Base-by-base conservation (phyloP, 805 yeast genomes). In the Teunomyces lycoperdinae region DNA sequence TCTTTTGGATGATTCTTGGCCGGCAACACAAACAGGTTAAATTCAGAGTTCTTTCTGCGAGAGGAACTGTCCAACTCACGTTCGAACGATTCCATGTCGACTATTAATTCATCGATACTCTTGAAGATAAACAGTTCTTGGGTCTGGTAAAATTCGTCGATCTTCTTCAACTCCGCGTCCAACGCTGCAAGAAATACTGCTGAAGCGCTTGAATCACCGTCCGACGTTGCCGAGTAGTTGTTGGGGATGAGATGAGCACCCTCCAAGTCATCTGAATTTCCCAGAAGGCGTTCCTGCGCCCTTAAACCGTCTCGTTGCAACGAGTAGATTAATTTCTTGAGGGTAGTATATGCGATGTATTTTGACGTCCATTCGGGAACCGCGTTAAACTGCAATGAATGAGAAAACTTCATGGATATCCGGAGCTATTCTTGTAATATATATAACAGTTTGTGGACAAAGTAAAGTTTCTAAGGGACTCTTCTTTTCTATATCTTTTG, bases 341-440 rank as follows among this genome's bases (percentile, higher is more conserved):
- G 73, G 33, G 87, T 84, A 1, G 96, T 87, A 67, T 92, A 92
- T 47, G 95, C 91, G 48, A 92, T 84, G 67, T 92, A 92, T 63
- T 87, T 83, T 26, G 96, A 84, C 9, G 96, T 81, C 99, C 99
- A 92, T 66, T 94, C 98, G 1, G 99, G 97, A 4, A 94, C 98
- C 20, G 98, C 96, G 67, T 92, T 92, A 70, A 92, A 91, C 76
- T 92, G 97, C 54, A 92, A 72, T 5, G 97, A 88, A 63, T 91
- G 96, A 24, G 96, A 86, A 71, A 92, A 92, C 78, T 92, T 92
- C 99, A 92, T 92, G 38, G 24, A 20, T 38, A n/a, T 36, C 9
- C 26, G 26, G 6, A 7, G 34, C 34, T 32, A 20, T 20, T 6
- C 33, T 31, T 13, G 33, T n/a, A 17, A 20, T 35, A 35, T 20